Evolutionary conservation across 2,329 filamentous ascomycete species (phyloP), one percentile per base, ranked within the genome.

Genomic region (Sodiomyces alkalinus): DNA sequence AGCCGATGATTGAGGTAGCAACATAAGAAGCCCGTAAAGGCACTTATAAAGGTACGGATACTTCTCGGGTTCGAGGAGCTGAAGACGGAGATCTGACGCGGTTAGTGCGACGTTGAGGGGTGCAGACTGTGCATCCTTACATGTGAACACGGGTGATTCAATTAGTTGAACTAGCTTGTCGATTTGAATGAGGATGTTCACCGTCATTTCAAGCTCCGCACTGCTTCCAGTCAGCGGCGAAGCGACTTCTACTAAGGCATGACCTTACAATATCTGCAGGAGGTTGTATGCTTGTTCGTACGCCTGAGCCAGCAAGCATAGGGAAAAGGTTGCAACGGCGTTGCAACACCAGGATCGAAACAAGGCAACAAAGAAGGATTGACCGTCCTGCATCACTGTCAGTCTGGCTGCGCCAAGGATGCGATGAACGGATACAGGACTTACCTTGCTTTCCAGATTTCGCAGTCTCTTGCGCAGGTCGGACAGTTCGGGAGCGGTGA

Each of bases 331-430:
- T 6, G 90, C 87, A 5, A 98, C 92, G 3, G 90, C 86, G 45
- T 98, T 98, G 50, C 94, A 90, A 48, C 90, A 98, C 90, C 90
- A 98, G 4, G 87, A 92, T 32, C 83, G 74, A 55, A 98, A 98
- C 4, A 98, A 60, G 2, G 86, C 74, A 10, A 94, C 83, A 44
- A 98, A 98, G 48, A 98, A 85, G 3, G 79, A 80, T 59, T 98
- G 90, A 0, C 87, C 90, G 39, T 98, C 92, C 76, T 81, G 36
- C n/a, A n/a, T n/a, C n/a, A n/a, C 34, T 22, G 23, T 36, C 19
- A 20, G 14, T 19, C n/a, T n/a, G n/a, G n/a, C 4, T 10, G 6
- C 2, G 6, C 13, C 9, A 9, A 17, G 9, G n/a, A 17, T n/a
- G 8, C 7, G 15, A 3, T 11, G 6, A 17, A n/a, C 23, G 9